Evolutionary conservation across 176 grass and related monocot species (phyloP).

Genomic region (Ananas comosus): DNA sequence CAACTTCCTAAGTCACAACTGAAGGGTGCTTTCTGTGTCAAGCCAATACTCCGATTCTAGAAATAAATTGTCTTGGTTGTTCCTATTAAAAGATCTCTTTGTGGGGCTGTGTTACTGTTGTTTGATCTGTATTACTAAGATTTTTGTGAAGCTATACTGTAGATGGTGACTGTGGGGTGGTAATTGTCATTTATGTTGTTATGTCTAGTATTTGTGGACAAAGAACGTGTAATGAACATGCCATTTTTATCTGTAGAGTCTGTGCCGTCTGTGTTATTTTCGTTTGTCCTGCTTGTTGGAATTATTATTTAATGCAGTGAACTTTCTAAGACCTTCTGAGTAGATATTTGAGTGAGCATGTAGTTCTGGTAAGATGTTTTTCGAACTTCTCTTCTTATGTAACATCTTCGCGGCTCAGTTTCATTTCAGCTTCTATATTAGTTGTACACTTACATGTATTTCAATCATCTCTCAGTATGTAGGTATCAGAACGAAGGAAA

Average conservation of each 20-base stretch:
- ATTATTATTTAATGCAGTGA: not conserved
- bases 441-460: too few relatives aligned
- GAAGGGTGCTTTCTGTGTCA: not conserved
- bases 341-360: not conserved
- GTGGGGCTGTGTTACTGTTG: not conserved
- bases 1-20: not conserved
- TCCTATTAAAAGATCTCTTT: not conserved
- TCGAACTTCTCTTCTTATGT: too few relatives aligned
- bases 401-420: too few relatives aligned
- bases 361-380: too few relatives aligned
- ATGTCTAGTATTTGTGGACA: not conserved
- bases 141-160: not conserved
- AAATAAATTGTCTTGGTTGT: not conserved
- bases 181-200: not conserved
- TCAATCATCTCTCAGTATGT: too few relatives aligned
- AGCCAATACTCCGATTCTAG: not conserved
- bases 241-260: not conserved
- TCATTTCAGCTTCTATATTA: too few relatives aligned
- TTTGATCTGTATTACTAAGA: not conserved
- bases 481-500: too few relatives aligned
- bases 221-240: conserved; percentile 7
- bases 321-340: not conserved
- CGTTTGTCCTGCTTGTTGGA: not conserved
- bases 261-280: not conserved
- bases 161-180: not conserved